These are phyloP conservation scores for Filosporella fistucella DNA, from an alignment of 495 filamentous ascomycete genomes.

Conservation along the genomic window DNA sequence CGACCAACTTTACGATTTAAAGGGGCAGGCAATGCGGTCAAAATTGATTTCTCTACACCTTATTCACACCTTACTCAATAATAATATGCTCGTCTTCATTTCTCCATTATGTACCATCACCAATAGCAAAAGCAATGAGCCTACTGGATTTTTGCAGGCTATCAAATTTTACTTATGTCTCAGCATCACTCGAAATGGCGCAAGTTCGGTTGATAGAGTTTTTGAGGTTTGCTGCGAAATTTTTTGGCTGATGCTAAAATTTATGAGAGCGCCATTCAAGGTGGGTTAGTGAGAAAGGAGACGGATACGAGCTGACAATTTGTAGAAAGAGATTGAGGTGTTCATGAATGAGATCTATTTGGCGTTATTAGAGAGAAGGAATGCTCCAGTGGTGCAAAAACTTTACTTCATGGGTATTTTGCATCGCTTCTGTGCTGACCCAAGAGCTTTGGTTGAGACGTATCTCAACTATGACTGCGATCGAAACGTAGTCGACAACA, in stretches of 20 bases:
- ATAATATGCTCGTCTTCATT: slow-evolving; percentile 80
- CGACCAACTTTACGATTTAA: slow-evolving; percentile 89
- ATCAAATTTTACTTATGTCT: slow-evolving; percentile 94
- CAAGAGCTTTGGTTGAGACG: slow-evolving; percentile 85
- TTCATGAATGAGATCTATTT: slow-evolving; percentile 98
- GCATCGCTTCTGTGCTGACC: slow-evolving; percentile 77
- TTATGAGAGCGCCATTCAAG: slow-evolving; percentile 93
- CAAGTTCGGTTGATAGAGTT: slow-evolving; percentile 82
- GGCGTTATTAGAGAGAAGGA: slow-evolving; percentile 83
- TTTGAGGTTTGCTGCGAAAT: slow-evolving; percentile 97
- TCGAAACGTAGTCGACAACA: slow-evolving; percentile 89
- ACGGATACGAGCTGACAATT: slow-evolving; percentile 2
- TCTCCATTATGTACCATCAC: slow-evolving; percentile 86
- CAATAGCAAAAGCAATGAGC: slow-evolving; percentile 77
- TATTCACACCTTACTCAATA: slow-evolving; percentile 89
- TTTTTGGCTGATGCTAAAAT: slow-evolving; percentile 93
- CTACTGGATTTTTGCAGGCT: slow-evolving; percentile 89
- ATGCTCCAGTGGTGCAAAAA: slow-evolving; percentile 84
- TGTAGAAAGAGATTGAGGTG: slow-evolving; percentile 92
- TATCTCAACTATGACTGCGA: slow-evolving; percentile 99
- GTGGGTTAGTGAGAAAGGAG: slow-evolving; percentile 32
- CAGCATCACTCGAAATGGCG: slow-evolving; percentile 89
- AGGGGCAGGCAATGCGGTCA: slow-evolving; percentile 92
- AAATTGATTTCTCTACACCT: slow-evolving; percentile 94
- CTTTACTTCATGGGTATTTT: slow-evolving; percentile 85